These are phyloP conservation scores for Raphidocelis subcapitata DNA, from an alignment of 139 green algal genomes.

Conservation along the genomic window DNA sequence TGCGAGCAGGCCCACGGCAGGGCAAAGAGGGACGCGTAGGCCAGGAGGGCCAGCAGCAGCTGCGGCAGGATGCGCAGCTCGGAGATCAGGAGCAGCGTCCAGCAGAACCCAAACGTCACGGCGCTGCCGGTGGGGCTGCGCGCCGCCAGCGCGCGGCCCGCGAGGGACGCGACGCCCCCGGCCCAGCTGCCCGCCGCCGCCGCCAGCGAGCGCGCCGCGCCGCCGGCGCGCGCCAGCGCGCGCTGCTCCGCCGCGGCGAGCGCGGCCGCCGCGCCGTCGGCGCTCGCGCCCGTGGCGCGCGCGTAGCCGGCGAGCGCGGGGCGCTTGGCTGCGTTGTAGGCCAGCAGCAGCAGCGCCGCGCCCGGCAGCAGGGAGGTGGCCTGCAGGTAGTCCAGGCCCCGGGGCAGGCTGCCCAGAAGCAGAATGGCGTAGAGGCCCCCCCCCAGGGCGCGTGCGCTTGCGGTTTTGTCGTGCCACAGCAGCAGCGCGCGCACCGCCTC, in stretches of 20 bases:
- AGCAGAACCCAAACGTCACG: slow-evolving; percentile 1
- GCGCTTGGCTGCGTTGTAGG: slow-evolving; percentile 16
- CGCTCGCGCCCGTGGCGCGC: too few relatives aligned
- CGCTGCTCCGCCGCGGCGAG: too few relatives aligned
- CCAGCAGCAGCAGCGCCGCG: slow-evolving; percentile 1
- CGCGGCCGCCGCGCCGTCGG: too few relatives aligned
- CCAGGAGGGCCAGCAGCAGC: slow-evolving; percentile 13
- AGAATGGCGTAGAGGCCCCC: slow-evolving; percentile 14
- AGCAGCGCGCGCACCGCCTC: slow-evolving; percentile 11
- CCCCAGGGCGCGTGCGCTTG: slow-evolving; percentile 8
- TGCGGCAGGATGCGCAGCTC: slow-evolving; percentile 16
- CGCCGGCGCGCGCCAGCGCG: too few relatives aligned
- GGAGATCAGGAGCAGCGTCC: slow-evolving; percentile 22
- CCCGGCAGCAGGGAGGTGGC: slow-evolving; percentile 15
- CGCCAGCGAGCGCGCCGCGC: too few relatives aligned
- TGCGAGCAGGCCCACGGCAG: slow-evolving; percentile 17
- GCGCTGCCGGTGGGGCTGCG: slow-evolving; percentile 2
- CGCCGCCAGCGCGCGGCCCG: slow-evolving; percentile 2
- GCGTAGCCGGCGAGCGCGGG: too few relatives aligned
- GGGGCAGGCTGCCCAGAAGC: slow-evolving; percentile 15
- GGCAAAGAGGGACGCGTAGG: slow-evolving; percentile 20
- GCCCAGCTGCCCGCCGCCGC: not conserved
- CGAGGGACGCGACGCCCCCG: not conserved
- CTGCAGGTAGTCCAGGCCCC: slow-evolving; percentile 24
- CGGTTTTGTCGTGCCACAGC: slow-evolving; percentile 8